Base-by-base conservation (phyloP, 352 stramenopile species). In the Salisapilia sapeloensis region DNA sequence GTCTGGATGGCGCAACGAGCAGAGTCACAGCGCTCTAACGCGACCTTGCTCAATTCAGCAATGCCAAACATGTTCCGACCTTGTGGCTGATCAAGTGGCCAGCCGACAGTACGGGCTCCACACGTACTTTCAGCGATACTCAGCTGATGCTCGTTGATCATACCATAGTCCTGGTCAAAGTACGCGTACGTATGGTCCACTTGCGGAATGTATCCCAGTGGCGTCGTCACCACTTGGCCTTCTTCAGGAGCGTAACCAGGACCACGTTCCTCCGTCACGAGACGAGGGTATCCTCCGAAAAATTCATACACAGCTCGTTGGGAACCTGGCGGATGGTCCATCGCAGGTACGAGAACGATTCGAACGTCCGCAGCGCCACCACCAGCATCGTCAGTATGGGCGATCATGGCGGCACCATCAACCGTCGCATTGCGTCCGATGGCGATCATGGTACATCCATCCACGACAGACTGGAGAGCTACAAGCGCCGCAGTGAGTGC, bases 41-140 rank as follows among this genome's bases (percentile, higher is more conserved):
- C 87, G 21, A 96, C 46, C 22, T 89, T 83, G 9, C 78, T 78
- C 16, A 96, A 65, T 44, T 94, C 82, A 3, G 58, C 77, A 43
- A 95, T 93, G 37, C 77, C 71, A 32, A 96, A 85, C 8, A 95
- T 38, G 29, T 92, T 90, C 29, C 84, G 74, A 28, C 84, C 85
- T 17, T 75, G 54, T 4, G 50, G 26, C 2, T 63, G 40, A 25
- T 86, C 42, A 2, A 58, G 35, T 2, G 69, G 33, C 75, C 71
- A 91, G 36, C 79, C 62, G 23, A 80, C 56, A 23, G 72, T 91
- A 31, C 80, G 72, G 13, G 71, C 72, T 4, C 70, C 66, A 39
- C 87, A 96, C n/a, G 89, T 97, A 34, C 71, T 94, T 64, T 97
- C 91, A 4, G 69, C 84, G 30, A 97, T 96, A 33, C 62, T 93